phyloP scores from a whole-genome alignment of 345 rosid species.

The Hypericum perforatum region DNA sequence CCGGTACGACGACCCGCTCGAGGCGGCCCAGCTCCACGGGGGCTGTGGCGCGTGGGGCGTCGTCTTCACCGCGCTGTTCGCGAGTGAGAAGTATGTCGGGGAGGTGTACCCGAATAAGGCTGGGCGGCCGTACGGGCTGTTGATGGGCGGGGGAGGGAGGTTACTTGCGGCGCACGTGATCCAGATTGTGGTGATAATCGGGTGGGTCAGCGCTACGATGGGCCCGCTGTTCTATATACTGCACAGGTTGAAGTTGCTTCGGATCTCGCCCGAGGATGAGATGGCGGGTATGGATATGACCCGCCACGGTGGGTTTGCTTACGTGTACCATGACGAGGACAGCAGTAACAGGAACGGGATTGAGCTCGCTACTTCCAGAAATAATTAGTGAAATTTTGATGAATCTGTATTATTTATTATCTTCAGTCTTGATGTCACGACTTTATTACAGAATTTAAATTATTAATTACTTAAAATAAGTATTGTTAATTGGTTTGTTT shows the following conservation, averaged over 20 bases:
- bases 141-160: conserved; percentile 10
- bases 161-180: conserved; percentile 1
- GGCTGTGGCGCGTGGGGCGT: conserved; percentile 8
- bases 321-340: neutral
- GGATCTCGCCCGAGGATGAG: conserved; percentile 6
- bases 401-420: too few species aligned
- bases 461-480: too few species aligned
- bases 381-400: too few species aligned
- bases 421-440: too few species aligned
- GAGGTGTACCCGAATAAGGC: conserved; percentile 7
- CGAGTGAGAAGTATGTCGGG: conserved; percentile 4
- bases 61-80: conserved; percentile 8
- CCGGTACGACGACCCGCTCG: conserved; percentile 7
- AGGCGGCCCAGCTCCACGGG: conserved; percentile 9
- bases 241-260: conserved; percentile 1
- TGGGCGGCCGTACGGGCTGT: conserved; percentile 4
- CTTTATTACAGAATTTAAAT: too few species aligned
- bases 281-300: conserved; percentile 5
- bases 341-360: neutral
- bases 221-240: conserved; percentile 4
- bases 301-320: conserved; percentile 1
- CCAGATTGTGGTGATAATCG: conserved; percentile 1
- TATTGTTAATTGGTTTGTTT: too few species aligned
- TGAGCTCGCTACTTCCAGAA: neutral
- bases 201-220: conserved; percentile 10